Evolutionary conservation across 306 rosid species (phyloP).

Genomic region (Delonix regia): DNA sequence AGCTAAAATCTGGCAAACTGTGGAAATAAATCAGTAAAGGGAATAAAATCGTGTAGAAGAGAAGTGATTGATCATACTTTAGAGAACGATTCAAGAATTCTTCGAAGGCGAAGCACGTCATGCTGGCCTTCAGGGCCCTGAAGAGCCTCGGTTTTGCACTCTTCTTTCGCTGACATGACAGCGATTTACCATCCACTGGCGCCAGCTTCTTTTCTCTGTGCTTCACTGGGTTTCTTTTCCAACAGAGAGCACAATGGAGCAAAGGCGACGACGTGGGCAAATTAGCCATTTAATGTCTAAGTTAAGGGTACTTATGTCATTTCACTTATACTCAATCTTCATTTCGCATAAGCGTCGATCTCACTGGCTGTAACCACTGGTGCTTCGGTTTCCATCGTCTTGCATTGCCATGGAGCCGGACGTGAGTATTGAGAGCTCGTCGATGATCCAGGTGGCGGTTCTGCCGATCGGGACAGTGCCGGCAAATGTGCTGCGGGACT

Average conservation of each 20-base stretch:
- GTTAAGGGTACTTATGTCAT: conserved; percentile 12
- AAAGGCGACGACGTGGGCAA: neutral
- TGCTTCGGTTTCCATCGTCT: neutral
- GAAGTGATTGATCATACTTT: conserved; percentile 44
- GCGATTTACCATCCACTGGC: neutral
- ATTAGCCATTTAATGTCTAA: neutral
- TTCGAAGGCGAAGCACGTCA: conserved; percentile 47
- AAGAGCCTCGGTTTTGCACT: conserved; percentile 27
- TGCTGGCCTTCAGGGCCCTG: conserved; percentile 42
- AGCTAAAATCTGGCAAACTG: conserved; percentile 18
- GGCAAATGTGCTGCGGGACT: conserved; percentile 66
- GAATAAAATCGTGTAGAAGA: neutral
- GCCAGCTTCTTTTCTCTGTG: neutral
- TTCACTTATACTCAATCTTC: neutral
- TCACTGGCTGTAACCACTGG: neutral
- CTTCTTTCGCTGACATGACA: conserved; percentile 38
- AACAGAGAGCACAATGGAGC: neutral
- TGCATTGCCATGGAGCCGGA: conserved; percentile 77
- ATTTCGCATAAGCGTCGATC: neutral
- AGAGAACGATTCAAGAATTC: conserved; percentile 60
- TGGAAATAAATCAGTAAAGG: neutral
- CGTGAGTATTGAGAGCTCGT: conserved; percentile 86
- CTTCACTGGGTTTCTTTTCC: neutral
- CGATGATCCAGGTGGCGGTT: conserved; percentile 88
- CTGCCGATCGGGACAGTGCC: conserved; percentile 85